Conservation (phyloP, 1,284 basidiomycete genomes). For the Microbotryomycetes sp. region DNA sequence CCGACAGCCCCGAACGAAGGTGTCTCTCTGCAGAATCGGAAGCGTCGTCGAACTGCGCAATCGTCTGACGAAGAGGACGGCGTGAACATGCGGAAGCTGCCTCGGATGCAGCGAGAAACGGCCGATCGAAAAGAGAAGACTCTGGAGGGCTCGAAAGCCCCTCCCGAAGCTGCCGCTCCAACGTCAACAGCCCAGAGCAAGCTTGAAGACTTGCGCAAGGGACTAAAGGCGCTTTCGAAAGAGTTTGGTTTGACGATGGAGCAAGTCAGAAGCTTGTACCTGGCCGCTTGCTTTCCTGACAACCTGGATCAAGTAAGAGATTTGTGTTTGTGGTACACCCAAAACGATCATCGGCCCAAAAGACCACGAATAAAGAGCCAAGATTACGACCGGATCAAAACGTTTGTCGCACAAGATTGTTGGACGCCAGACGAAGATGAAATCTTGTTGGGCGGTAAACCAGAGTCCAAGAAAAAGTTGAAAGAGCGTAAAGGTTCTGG, state of each 20-base stretch:
- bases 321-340: not conserved
- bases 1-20: too few species aligned
- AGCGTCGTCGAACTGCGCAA: too few species aligned
- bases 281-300: not conserved
- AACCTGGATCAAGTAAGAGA: not conserved
- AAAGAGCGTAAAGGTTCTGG: not conserved
- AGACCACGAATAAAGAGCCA: not conserved
- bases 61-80: too few species aligned
- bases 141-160: not conserved
- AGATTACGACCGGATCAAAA: not conserved
- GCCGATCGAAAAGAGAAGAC: not conserved
- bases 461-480: not conserved
- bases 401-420: not conserved
- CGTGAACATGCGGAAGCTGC: too few species aligned
- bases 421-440: not conserved
- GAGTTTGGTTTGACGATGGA: not conserved
- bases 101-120: not conserved
- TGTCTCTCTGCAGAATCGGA: too few species aligned
- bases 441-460: not conserved
- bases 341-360: not conserved
- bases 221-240: not conserved
- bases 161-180: not conserved
- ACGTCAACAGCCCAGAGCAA: not conserved
- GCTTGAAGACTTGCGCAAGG: too few species aligned
- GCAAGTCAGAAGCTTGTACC: not conserved